Evolutionary conservation across 257 asterid genomes (phyloP).

Genomic region (Mentha longifolia): DNA sequence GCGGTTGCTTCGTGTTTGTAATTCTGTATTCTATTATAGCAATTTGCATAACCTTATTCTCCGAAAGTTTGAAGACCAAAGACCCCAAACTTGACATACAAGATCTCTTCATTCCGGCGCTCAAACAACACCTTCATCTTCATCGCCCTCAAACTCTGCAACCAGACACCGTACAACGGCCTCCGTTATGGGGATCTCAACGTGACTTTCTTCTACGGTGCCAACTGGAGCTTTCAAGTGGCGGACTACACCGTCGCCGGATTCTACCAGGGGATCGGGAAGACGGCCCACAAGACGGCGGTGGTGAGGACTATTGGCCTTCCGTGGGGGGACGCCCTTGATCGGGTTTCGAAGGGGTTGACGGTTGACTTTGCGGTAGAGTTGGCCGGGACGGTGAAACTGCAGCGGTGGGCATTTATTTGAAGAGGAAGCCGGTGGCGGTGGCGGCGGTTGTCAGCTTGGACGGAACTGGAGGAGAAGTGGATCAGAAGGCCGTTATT

Average conservation of each 20-base stretch:
- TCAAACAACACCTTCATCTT: constrained; percentile 31
- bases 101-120: constrained; percentile 29
- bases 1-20: too few species aligned
- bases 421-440: constrained; percentile 26
- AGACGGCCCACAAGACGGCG: constrained; percentile 19
- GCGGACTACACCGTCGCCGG: constrained; percentile 22
- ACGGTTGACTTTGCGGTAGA: constrained; percentile 27
- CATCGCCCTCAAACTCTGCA: constrained; percentile 34
- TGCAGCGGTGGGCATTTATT: constrained; percentile 16
- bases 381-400: constrained; percentile 27
- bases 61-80: constrained; percentile 12
- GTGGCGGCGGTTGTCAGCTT: constrained; percentile 21
- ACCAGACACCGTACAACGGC: constrained; percentile 30
- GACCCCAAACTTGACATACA: constrained; percentile 25
- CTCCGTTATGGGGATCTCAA: constrained; percentile 24
- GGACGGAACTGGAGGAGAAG: constrained; percentile 25
- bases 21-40: too few species aligned
- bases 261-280: constrained; percentile 31
- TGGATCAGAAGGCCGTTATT: not conserved
- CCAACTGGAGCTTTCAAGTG: constrained; percentile 14
- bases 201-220: constrained; percentile 32
- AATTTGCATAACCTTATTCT: not conserved
- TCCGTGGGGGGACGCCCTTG: constrained; percentile 37
- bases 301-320: constrained; percentile 29
- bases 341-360: constrained; percentile 20